Evolutionary conservation across 2,329 filamentous ascomycete species (phyloP).

Genomic region (Trichophyton schoenleinii): DNA sequence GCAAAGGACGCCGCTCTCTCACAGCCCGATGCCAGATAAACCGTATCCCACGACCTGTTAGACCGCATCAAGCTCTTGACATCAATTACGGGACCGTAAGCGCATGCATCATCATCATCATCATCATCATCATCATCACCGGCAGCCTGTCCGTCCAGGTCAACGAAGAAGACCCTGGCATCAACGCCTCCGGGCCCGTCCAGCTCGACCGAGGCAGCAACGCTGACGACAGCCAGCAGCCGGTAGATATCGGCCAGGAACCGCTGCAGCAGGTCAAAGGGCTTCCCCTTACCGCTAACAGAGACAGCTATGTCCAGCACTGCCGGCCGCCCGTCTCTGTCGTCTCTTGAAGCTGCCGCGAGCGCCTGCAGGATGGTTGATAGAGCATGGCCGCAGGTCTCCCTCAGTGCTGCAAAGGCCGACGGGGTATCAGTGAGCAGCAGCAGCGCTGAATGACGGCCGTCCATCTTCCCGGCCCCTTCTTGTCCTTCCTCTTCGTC

Average conservation of each 20-base stretch:
- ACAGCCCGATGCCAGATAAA: conserved; percentile 45
- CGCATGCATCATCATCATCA: conserved; percentile 22
- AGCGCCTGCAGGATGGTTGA: conserved; percentile 42
- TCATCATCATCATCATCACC: too few relatives aligned
- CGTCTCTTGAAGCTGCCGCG: conserved; percentile 22
- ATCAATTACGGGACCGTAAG: conserved; percentile 25
- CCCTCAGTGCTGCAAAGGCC: conserved; percentile 40
- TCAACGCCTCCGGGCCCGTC: conserved; percentile 61
- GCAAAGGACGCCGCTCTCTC: conserved; percentile 20
- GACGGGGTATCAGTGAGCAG: conserved; percentile 51
- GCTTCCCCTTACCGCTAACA: conserved; percentile 45
- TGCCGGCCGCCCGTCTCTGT: conserved; percentile 11
- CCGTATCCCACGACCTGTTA: conserved; percentile 48
- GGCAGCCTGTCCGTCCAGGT: neutral
- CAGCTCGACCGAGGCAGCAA: conserved; percentile 50
- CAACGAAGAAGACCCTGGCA: conserved; percentile 59
- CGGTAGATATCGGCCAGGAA: conserved; percentile 67
- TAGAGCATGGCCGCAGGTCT: conserved; percentile 50
- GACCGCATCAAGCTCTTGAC: conserved; percentile 42
- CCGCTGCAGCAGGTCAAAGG: conserved; percentile 59
- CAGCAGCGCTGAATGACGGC: conserved; percentile 27
- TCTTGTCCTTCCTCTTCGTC: neutral
- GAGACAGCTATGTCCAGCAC: conserved; percentile 50
- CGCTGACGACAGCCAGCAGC: conserved; percentile 60
- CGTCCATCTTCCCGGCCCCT: neutral